phyloP scores from a whole-genome alignment of 352 stramenopile genomes.

The Phytopythium litorale region DNA sequence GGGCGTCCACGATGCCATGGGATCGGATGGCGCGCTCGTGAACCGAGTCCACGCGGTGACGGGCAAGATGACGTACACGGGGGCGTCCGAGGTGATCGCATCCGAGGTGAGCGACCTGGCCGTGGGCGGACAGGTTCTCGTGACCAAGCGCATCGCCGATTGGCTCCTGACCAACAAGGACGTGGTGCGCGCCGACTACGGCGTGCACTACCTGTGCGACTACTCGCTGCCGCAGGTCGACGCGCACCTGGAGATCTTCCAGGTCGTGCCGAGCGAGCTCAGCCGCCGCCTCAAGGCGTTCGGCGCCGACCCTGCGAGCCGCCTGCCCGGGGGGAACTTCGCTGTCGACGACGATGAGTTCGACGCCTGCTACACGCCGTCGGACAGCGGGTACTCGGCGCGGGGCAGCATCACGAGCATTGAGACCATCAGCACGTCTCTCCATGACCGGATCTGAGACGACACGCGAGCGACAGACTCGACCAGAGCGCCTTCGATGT shows the following conservation, averaged over 20 bases:
- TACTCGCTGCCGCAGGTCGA: constrained; percentile 39
- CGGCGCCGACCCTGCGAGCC: constrained; percentile 4
- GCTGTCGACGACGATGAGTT: constrained; percentile 1
- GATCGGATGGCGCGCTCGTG: constrained; percentile 29
- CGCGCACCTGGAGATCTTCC: constrained; percentile 36
- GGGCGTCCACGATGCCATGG: constrained; percentile 44
- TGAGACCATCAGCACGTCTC: constrained; percentile 4
- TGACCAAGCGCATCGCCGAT: constrained; percentile 28
- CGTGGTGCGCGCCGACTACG: constrained; percentile 18
- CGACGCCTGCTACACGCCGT: constrained; percentile 3
- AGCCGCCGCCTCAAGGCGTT: constrained; percentile 31
- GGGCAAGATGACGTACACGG: constrained; percentile 42
- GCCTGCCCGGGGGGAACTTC: not conserved
- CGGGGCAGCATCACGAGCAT: constrained; percentile 2
- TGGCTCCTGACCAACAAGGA: constrained; percentile 32
- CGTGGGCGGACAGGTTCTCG: constrained; percentile 43
- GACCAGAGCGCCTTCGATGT: not conserved
- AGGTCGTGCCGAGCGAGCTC: constrained; percentile 29
- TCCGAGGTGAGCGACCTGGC: constrained; percentile 41
- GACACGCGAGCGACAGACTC: not conserved
- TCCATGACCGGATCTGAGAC: constrained; percentile 2
- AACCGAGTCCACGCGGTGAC: constrained; percentile 41
- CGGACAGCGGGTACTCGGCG: not conserved
- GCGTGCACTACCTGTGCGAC: constrained; percentile 24
- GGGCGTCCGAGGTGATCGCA: constrained; percentile 43